Percentiles rank a stretch among this genome's conserved stretches.
phyloP scores from a whole-genome alignment of 2,329 filamentous ascomycete species.

The Erysiphe pulchra region DNA sequence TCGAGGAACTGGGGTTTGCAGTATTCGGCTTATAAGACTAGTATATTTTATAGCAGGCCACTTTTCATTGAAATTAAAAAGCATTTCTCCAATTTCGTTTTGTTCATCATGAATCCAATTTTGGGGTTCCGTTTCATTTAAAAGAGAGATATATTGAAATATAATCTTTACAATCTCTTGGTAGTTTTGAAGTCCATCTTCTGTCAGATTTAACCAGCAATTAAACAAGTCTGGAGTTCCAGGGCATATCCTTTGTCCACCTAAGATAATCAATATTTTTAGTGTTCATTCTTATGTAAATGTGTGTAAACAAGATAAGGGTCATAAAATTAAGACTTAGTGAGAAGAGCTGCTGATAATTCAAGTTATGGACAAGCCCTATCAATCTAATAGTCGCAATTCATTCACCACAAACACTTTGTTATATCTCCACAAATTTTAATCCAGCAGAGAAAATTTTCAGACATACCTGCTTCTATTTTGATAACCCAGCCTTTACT shows the following conservation, averaged over 20 bases:
- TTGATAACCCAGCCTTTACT: constrained; percentile 46
- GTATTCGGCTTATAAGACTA: constrained; percentile 57
- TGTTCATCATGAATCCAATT: constrained; percentile 91
- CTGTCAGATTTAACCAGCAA: constrained; percentile 37
- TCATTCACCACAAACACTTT: no score
- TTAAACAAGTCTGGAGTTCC: constrained; percentile 42
- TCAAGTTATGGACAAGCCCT: no score
- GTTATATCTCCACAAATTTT: no score
- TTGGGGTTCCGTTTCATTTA: constrained; percentile 55
- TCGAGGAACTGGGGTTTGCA: constrained; percentile 74
- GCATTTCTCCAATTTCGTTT: constrained; percentile 69
- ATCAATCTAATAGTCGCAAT: no score
- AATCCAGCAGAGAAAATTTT: no score
- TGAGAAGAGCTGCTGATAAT: no score
- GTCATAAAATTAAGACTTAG: not conserved
- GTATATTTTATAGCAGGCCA: constrained; percentile 72
- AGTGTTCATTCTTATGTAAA: not conserved
- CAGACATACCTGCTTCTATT: constrained; percentile 24
- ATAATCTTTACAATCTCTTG: constrained; percentile 39
- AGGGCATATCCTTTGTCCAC: constrained; percentile 31
- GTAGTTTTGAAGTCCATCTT: constrained; percentile 30
- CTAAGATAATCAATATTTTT: constrained; percentile 11
- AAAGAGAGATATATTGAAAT: constrained; percentile 65
- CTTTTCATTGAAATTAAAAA: constrained; percentile 91
- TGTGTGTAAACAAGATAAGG: not conserved